A percentile compares a stretch with the other conserved stretches of the same genome.
Conservation (phyloP, 192 early-diverging fungal genomes). For the Backusella liffmaniae region DNA sequence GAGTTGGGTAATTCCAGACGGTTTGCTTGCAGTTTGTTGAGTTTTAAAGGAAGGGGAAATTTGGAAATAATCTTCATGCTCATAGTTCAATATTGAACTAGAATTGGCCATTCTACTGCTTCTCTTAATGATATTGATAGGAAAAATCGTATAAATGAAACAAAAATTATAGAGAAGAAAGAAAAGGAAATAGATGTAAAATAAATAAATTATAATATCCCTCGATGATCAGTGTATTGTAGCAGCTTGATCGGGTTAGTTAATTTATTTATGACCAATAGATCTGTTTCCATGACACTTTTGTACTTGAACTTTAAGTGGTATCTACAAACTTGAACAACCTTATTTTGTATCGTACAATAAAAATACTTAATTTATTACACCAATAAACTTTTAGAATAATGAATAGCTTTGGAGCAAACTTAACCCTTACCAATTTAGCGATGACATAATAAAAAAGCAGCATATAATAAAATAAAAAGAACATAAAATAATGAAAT, state of each 20-base stretch:
- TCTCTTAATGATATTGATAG: not conserved
- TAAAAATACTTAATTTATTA: not conserved
- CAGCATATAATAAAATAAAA: no score
- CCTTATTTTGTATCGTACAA: not conserved
- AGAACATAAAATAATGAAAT: no score
- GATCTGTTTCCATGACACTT: not conserved
- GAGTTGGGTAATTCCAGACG: not conserved
- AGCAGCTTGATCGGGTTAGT: not conserved
- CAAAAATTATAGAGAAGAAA: not conserved
- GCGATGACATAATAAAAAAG: no score
- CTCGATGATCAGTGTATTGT: not conserved
- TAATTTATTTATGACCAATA: conserved; percentile 4
- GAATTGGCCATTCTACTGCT: not conserved
- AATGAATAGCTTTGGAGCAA: no score
- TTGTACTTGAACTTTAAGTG: not conserved
- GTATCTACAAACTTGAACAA: not conserved
- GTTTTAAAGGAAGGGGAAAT: not conserved
- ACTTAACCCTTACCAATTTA: no score
- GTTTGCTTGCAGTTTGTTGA: not conserved
- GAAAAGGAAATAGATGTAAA: not conserved
- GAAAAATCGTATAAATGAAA: not conserved
- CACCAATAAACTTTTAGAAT: not conserved
- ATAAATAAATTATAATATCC: not conserved
- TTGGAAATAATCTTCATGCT: not conserved
- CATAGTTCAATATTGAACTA: not conserved